Conservation (phyloP, 345 rosid genomes). For the Diplotaxis tenuifolia region DNA sequence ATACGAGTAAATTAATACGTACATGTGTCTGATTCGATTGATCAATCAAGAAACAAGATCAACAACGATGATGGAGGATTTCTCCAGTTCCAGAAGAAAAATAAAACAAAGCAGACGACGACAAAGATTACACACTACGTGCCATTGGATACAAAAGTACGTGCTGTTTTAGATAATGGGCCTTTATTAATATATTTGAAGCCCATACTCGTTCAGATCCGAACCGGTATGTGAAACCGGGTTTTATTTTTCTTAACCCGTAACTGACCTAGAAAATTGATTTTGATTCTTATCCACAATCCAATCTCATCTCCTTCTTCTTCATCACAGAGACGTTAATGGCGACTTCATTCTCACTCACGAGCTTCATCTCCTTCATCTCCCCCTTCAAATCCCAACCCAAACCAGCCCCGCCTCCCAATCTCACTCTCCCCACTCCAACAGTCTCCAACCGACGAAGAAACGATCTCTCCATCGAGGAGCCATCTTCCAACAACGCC, state of each 20-base stretch:
- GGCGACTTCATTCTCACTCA: constrained; percentile 63
- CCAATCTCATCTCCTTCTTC: constrained; percentile 19
- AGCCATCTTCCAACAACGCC: constrained; percentile 17
- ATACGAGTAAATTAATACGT: background rate
- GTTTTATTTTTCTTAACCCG: constrained; percentile 4
- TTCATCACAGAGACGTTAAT: constrained; percentile 34
- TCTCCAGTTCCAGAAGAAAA: constrained; percentile 7
- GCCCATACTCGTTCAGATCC: background rate
- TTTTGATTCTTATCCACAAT: constrained; percentile 37
- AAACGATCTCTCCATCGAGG: constrained; percentile 25
- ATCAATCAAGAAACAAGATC: background rate
- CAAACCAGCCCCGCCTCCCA: constrained; percentile 32
- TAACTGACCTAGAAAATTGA: constrained; percentile 25
- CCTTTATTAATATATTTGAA: background rate
- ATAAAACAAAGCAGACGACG: background rate
- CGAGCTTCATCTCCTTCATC: constrained; percentile 42
- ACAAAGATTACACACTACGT: background rate
- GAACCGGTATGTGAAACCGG: background rate
- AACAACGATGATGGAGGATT: background rate
- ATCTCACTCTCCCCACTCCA: constrained; percentile 30
- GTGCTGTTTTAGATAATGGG: background rate
- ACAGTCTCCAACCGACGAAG: constrained; percentile 31
- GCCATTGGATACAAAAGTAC: constrained; percentile 5
- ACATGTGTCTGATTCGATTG: constrained; percentile 16
- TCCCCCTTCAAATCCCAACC: background rate